Evolutionary conservation across 164 flowering plant genomes (phyloP), one percentile per base, ranked within the genome.

Genomic region (Santalum album): DNA sequence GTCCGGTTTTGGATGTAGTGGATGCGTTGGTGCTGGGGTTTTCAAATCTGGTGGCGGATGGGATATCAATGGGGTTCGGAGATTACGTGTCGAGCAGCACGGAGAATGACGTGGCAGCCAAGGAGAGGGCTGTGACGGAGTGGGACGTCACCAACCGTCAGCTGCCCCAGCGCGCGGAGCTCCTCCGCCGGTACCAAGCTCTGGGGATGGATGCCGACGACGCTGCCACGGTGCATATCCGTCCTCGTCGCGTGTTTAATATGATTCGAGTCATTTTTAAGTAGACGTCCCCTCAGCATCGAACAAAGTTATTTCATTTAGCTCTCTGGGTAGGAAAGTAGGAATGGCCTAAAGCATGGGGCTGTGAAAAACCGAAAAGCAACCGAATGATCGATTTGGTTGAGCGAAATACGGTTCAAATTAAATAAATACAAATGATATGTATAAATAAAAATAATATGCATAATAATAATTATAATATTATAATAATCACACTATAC

Each of bases 21-120:
- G 79, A 82, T 57, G 81, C 78, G 16, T 58, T 79, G 57, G 85
- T 80, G 35, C 47, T 79, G 63, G 84, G 84, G 7, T 65, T 79
- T 55, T 75, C 84, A 2, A 83, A 80, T 57, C 66, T 83, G 53
- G 83, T 83, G 49, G 85, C 86, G 0, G 82, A 78, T 62, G 89
- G 83, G 29, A 83, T 76, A 56, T 83, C 83, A n/a, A 78, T 80
- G 89, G 82, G 82, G n/a, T 75, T 78, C 26, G 82, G 83, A 0
- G 84, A 80, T 54, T 83, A 38, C 39, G 57, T 78, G 36, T 73
- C 84, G 1, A 78, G 68, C 57, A 65, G 67, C 55, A 74, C 82
- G 0, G 80, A 80, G 66, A 69, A 53, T 54, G 80, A 78, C 22
- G 67, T 75, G 55, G 80, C 77, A 6, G 64, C 56, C 0, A 70